Conservation (phyloP, 768 basidiomycete species). For the Erythrobasidium yunnanense region DNA sequence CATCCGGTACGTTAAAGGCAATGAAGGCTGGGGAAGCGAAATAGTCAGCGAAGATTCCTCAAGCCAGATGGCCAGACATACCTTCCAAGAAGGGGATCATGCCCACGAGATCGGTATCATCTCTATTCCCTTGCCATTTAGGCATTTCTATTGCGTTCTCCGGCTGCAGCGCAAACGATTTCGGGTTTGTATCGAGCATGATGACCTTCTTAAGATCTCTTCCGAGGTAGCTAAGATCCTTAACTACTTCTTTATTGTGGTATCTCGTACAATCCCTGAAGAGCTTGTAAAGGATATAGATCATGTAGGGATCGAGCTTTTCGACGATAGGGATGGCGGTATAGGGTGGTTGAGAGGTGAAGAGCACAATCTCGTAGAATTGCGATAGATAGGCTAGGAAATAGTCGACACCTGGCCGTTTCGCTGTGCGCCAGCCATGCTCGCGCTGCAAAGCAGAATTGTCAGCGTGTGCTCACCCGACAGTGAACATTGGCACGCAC, state of each 20-base stretch:
- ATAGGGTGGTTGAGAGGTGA: conserved; percentile 83
- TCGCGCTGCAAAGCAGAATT: conserved; percentile 52
- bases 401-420: conserved; percentile 94
- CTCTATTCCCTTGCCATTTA: conserved; percentile 71
- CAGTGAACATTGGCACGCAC: conserved; percentile 48
- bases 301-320: conserved; percentile 85
- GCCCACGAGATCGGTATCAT: conserved; percentile 59
- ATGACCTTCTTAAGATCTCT: conserved; percentile 84
- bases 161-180: conserved; percentile 66
- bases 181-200: conserved; percentile 69
- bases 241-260: conserved; percentile 70
- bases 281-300: conserved; percentile 77
- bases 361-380: conserved; percentile 95
- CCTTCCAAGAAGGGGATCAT: conserved; percentile 90
- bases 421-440: conserved; percentile 93
- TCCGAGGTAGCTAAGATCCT: conserved; percentile 92
- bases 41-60: neutral
- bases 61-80: neutral
- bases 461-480: neutral
- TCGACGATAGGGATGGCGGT: conserved; percentile 79
- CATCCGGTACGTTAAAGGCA: conserved; percentile 66
- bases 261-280: conserved; percentile 84
- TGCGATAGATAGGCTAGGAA: conserved; percentile 94
- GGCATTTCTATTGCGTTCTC: conserved; percentile 77
- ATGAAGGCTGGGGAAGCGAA: conserved; percentile 66